These are phyloP conservation scores for Dioscorea dumetorum DNA, from an alignment of 106 monocot species.

Conservation along the genomic window DNA sequence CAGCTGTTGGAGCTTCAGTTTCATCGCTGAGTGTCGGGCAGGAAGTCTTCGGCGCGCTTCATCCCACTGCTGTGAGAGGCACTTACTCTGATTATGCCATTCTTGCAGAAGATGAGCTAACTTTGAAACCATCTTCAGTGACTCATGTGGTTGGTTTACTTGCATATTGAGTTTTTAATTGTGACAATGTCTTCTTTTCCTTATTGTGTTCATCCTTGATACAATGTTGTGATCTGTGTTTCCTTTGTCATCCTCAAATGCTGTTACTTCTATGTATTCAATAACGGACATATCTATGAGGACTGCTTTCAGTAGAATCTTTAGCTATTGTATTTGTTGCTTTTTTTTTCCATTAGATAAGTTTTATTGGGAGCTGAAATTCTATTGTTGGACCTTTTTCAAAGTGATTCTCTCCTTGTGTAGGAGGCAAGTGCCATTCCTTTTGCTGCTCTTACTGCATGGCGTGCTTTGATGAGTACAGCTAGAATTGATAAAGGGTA, in stretches of 20 bases:
- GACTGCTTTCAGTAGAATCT: no score
- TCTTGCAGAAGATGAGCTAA: constrained; percentile 78
- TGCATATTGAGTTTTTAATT: not conserved
- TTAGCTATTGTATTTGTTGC: no score
- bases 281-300: not conserved
- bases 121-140: constrained; percentile 71
- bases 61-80: constrained; percentile 84
- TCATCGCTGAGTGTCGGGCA: constrained; percentile 64
- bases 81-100: constrained; percentile 77
- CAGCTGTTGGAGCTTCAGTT: constrained; percentile 71
- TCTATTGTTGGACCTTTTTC: not conserved
- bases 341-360: not conserved
- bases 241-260: not conserved
- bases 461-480: constrained; percentile 86
- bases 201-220: no score
- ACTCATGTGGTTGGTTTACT: constrained; percentile 59
- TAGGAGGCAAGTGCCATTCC: constrained; percentile 98
- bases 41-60: constrained; percentile 92
- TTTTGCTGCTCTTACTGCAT: constrained; percentile 99
- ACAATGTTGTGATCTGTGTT: not conserved
- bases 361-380: not conserved
- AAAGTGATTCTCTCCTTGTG: constrained; percentile 8
- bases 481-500: constrained; percentile 87
- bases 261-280: not conserved
- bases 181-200: not conserved